Conservation (phyloP, 192 early-diverging fungal species). For the Entomortierella parvispora region DNA sequence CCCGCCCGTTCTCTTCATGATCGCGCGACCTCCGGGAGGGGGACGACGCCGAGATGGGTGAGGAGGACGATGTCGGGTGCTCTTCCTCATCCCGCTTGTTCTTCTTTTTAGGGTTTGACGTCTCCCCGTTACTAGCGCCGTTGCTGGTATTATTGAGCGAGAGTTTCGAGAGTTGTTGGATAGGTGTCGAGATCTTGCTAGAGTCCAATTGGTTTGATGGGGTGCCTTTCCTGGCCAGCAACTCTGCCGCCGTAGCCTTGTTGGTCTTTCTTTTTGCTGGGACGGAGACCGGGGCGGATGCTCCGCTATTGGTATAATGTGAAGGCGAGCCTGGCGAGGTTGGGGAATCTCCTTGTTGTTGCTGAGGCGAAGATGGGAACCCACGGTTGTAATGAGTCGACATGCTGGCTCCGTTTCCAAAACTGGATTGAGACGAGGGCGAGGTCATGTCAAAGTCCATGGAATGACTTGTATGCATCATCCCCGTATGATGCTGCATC, state of each 20-base stretch:
- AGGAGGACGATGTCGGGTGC: background rate
- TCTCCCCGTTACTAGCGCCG: background rate
- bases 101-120: conserved; percentile 11
- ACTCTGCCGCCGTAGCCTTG: conserved; percentile 5
- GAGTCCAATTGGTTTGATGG: background rate
- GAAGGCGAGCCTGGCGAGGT: conserved; percentile 3
- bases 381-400: conserved; percentile 14
- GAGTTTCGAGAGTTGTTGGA: conserved; percentile 43
- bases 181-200: conserved; percentile 27
- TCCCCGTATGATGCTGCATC: conserved; percentile 1
- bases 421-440: conserved; percentile 29
- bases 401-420: background rate
- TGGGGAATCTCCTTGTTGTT: conserved; percentile 6
- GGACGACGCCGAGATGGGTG: conserved; percentile 2
- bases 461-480: conserved; percentile 6
- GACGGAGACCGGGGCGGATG: conserved; percentile 6
- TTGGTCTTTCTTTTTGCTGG: conserved; percentile 48
- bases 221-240: background rate
- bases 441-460: conserved; percentile 49
- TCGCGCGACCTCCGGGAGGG: background rate
- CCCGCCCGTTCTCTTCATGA: background rate
- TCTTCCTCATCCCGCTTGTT: conserved; percentile 27
- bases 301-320: conserved; percentile 5
- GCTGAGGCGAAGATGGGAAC: background rate
- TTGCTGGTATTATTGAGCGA: conserved; percentile 15